Evolutionary conservation across 2,329 filamentous ascomycete genomes (phyloP).

Genomic region (Phyllosticta ampelicida): DNA sequence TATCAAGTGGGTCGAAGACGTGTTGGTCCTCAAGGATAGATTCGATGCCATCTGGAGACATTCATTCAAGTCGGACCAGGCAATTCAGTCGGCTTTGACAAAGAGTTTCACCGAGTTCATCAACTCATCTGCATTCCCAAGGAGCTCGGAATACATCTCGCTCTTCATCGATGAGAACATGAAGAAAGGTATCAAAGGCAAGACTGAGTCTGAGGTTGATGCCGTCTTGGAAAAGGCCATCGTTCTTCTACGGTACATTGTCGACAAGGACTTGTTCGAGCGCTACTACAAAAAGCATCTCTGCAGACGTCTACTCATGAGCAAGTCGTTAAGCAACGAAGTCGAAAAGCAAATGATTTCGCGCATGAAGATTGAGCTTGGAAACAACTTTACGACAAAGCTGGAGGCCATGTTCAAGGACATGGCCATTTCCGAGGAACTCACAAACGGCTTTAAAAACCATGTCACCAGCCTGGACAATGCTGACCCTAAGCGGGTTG

Average conservation of each 20-base stretch:
- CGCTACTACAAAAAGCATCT: constrained; percentile 97
- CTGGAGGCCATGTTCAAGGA: constrained; percentile 98
- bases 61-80: constrained; percentile 66
- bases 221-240: constrained; percentile 79
- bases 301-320: constrained; percentile 74
- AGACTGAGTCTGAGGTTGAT: constrained; percentile 82
- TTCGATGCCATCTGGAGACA: constrained; percentile 69
- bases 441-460: constrained; percentile 65
- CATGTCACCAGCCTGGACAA: constrained; percentile 52
- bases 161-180: constrained; percentile 95
- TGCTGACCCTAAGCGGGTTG: constrained; percentile 52
- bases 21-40: constrained; percentile 74
- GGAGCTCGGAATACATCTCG: constrained; percentile 85
- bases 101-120: constrained; percentile 89
- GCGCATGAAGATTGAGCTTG: constrained; percentile 93
- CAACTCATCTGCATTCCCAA: constrained; percentile 58
- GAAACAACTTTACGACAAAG: constrained; percentile 85
- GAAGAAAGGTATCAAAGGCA: constrained; percentile 86
- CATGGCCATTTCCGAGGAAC: constrained; percentile 75
- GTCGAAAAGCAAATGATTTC: constrained; percentile 93
- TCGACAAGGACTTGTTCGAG: constrained; percentile 91
- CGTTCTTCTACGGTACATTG: constrained; percentile 72
- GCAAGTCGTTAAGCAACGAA: constrained; percentile 81
- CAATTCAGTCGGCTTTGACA: constrained; percentile 70
- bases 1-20: constrained; percentile 91